Evolutionary conservation across 371 early-diverging fungal species (phyloP).

Genomic region (Rhizomucor pusillus): DNA sequence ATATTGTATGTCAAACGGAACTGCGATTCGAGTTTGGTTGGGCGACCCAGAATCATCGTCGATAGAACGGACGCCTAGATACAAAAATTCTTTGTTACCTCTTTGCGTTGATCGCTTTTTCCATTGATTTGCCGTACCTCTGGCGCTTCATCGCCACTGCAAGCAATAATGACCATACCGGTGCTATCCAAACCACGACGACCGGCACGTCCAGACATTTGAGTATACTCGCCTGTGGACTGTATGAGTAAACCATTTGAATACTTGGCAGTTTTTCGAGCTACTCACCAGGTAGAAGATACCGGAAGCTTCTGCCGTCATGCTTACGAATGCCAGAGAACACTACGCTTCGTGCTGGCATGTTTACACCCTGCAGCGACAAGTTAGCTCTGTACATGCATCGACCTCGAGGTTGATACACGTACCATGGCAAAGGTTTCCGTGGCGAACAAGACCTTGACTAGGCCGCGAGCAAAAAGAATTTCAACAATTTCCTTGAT

Average conservation of each 20-base stretch:
- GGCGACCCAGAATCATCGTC: constrained; percentile 82
- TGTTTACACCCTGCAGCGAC: constrained; percentile 88
- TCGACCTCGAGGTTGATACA: not conserved
- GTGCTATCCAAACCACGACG: constrained; percentile 95
- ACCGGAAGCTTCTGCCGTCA: constrained; percentile 85
- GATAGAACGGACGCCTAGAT: constrained; percentile 53
- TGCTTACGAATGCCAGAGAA: constrained; percentile 93
- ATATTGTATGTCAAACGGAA: constrained; percentile 99
- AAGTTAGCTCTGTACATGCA: not conserved
- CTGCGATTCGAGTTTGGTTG: constrained; percentile 94
- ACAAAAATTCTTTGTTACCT: too few relatives aligned
- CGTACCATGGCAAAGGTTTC: constrained; percentile 56
- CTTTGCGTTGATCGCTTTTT: constrained; percentile 1
- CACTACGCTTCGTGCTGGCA: constrained; percentile 97
- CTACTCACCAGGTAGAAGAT: constrained; percentile 70
- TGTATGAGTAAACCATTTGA: not conserved
- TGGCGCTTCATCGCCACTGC: constrained; percentile 66
- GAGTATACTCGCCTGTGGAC: constrained; percentile 91
- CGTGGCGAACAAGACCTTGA: constrained; percentile 73
- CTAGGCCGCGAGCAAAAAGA: constrained; percentile 89
- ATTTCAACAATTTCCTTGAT: constrained; percentile 99
- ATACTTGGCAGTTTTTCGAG: not conserved
- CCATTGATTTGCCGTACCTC: constrained; percentile 34
- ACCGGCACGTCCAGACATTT: constrained; percentile 99
- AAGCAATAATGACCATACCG: constrained; percentile 93